Evolutionary conservation across 1,284 basidiomycete species (phyloP), one percentile per base, ranked within the genome.

Genomic region (Cutaneotrichosporon cavernicola): DNA sequence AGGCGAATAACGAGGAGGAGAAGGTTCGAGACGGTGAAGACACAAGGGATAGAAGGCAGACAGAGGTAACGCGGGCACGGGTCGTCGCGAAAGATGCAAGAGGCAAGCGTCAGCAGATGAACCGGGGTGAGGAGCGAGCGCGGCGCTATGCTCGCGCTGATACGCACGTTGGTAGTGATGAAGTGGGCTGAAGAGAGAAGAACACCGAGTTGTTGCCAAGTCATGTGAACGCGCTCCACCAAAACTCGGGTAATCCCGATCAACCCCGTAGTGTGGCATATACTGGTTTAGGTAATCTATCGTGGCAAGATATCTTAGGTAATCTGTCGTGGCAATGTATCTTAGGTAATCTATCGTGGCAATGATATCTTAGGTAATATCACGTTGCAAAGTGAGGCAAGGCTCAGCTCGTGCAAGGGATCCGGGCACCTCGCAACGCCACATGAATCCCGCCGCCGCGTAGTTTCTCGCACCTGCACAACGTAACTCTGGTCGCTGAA

Each of bases 91-190:
- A 43, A 2, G 43, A 46, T 16, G 43, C 43, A 32, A 16, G 43
- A 46, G 43, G 43, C 43, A 32, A 51, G 47, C n/a, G 61, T 62
- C 61, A 62, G 61, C 61, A 56, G 43, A 34, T n/a, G 31, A 18
- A 56, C 1, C 8, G 9, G 7, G 52, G 30, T 34, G n/a, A 49
- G 36, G n/a, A 49, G 36, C 46, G 46, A 26, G 58, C 22, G 50
- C 52, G 51, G 52, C 46, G 21, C 31, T n/a, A 34, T 32, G 26
- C 32, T 31, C 16, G 34, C 21, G 49, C 47, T 34, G 36, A 21
- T 38, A 50, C 58, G 32, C 21, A 50, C 30, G 34, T 59, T 59
- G 47, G 58, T 26, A 31, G 50, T 53, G 18, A 36, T 53, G 50
- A 40, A 51, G 59, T 60, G 50, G 58, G 36, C 40, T 53, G 31